A percentile compares a stretch with the other conserved stretches of the same genome.
These are phyloP conservation scores for Leccinum solheimii DNA, from an alignment of 1,284 basidiomycete species.

Conservation along the genomic window DNA sequence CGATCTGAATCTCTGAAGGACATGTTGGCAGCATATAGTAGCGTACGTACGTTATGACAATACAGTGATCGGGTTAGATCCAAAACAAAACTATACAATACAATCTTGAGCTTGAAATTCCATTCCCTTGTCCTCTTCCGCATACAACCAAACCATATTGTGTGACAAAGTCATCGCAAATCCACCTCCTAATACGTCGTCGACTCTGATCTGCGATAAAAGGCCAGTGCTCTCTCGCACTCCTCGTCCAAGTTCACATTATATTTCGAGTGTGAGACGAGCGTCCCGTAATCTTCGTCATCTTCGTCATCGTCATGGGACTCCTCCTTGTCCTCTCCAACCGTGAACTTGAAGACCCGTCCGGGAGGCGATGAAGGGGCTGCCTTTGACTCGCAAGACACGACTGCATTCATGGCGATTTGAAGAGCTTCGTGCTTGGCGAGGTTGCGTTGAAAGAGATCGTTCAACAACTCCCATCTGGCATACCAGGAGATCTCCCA, in stretches of 20 bases:
- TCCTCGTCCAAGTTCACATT: slow-evolving; percentile 27
- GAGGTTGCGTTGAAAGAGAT: slow-evolving; percentile 25
- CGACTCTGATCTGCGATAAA: slow-evolving; percentile 21
- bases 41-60: neutral
- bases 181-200: neutral
- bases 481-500: slow-evolving; percentile 35
- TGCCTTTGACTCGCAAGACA: neutral
- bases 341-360: slow-evolving; percentile 14
- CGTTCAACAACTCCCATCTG: slow-evolving; percentile 31
- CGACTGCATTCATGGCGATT: neutral
- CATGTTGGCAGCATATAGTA: neutral
- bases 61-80: neutral
- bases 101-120: neutral
- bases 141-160: neutral
- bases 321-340: slow-evolving; percentile 7
- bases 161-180: neutral
- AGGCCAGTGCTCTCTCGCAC: slow-evolving; percentile 30
- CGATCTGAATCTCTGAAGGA: neutral
- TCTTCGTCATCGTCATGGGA: slow-evolving; percentile 19
- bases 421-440: neutral
- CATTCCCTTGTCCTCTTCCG: neutral
- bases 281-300: slow-evolving; percentile 33
- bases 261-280: slow-evolving; percentile 22
- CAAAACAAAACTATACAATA: neutral
- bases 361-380: neutral